Evolutionary conservation across 2,329 filamentous ascomycete species (phyloP).

Genomic region (Periconia sp.): DNA sequence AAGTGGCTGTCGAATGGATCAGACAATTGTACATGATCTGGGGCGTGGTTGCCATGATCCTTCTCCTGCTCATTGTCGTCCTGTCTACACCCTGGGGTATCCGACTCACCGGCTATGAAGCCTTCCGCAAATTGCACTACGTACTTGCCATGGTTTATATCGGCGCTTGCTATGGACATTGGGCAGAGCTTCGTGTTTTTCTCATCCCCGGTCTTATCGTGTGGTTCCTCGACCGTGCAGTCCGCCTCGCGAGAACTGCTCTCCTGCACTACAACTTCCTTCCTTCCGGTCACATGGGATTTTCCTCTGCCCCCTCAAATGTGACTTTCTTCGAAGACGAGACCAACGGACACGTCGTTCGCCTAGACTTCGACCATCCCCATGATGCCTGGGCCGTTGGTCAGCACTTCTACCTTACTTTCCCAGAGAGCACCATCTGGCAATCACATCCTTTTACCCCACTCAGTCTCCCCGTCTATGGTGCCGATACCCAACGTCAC

Average conservation of each 20-base stretch:
- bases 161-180: conserved; percentile 75
- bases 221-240: conserved; percentile 65
- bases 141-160: conserved; percentile 73
- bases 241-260: conserved; percentile 60
- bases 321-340: conserved; percentile 40
- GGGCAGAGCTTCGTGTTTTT: conserved; percentile 57
- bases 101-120: conserved; percentile 70
- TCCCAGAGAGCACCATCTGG: conserved; percentile 67
- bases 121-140: conserved; percentile 75
- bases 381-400: conserved; percentile 66
- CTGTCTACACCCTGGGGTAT: conserved; percentile 64
- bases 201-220: conserved; percentile 59
- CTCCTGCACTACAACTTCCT: conserved; percentile 58
- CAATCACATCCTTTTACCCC: conserved; percentile 69
- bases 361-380: conserved; percentile 65
- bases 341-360: conserved; percentile 55
- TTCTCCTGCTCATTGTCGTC: conserved; percentile 63
- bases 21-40: conserved; percentile 70
- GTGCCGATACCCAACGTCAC: conserved; percentile 27
- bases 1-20: conserved; percentile 59
- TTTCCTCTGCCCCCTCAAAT: conserved; percentile 28
- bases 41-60: conserved; percentile 68
- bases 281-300: conserved; percentile 32
- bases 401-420: conserved; percentile 73
- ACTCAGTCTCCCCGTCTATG: conserved; percentile 26